Conservation (phyloP, 306 rosid species). For the Cicer cuneatum region DNA sequence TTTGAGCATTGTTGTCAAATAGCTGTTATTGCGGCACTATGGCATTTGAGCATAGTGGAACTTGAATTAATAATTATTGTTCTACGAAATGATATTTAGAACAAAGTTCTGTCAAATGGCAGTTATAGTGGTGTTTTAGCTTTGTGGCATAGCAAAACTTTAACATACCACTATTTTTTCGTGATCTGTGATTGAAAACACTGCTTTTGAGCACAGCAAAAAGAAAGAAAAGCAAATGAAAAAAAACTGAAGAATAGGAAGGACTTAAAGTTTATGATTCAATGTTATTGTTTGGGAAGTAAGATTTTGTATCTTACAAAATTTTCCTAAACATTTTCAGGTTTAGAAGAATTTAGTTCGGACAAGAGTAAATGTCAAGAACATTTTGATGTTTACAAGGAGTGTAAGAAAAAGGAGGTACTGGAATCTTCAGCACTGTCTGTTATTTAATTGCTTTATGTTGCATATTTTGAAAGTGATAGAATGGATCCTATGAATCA, state of each 20-base stretch:
- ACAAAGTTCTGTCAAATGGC: no score
- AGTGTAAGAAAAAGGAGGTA: conserved; percentile 98
- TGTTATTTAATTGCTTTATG: conserved; percentile 8
- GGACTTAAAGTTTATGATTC: conserved; percentile 18
- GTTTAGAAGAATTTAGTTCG: conserved; percentile 71
- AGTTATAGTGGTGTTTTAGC: no score
- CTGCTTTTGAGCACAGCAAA: neutral
- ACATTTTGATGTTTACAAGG: conserved; percentile 90
- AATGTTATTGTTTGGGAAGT: conserved; percentile 17
- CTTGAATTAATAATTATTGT: no score
- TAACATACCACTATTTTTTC: neutral
- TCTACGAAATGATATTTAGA: no score
- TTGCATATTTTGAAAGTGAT: conserved; percentile 27
- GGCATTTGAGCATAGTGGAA: no score
- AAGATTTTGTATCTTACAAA: conserved; percentile 30
- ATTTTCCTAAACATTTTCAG: conserved; percentile 47
- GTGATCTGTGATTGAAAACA: neutral
- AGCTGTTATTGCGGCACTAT: no score
- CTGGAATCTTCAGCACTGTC: conserved; percentile 20
- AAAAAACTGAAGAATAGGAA: neutral
- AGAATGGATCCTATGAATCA: conserved; percentile 1
- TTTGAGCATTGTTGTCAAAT: neutral
- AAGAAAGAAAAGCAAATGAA: neutral
- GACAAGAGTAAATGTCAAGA: conserved; percentile 92
- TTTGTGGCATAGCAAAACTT: neutral